Evolutionary conservation across 2,329 filamentous ascomycete genomes (phyloP), one percentile per base, ranked within the genome.

Genomic region (Dactylellina leptospora): DNA sequence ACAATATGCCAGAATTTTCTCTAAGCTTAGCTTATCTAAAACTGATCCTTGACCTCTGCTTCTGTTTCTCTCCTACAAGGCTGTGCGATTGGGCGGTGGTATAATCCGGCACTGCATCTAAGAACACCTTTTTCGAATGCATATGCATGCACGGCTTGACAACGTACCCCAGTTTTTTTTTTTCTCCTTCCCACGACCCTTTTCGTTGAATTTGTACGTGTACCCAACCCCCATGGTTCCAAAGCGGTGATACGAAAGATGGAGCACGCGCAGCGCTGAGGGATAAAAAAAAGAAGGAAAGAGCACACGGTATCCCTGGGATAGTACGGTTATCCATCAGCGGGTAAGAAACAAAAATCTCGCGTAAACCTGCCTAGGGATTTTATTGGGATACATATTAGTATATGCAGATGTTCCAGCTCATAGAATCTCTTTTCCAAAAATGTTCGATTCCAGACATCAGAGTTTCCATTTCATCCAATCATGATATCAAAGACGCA

Each of bases 101-200:
- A 30, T 42, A 20, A 58, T 42, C 13, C 28, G 25, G 33, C 47
- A 44, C 42, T 38, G 54, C 44, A 51, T 40, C 9, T 20, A 36
- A n/a, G n/a, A n/a, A n/a, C n/a, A n/a, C n/a, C n/a, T n/a, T n/a
- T n/a, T n/a, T n/a, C n/a, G 23, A 50, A 18, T 53, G 54, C 64
- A 56, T 62, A 61, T 71, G 64, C 64, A 61, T 71, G 64, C 40
- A 62, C 64, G 64, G 64, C 50, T 61, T 44, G 44, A 53, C 25
- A 71, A 50, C 45, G 36, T 58, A 62, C 64, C 64, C 64, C 64
- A 71, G 64, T 48, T 71, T 71, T 71, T 53, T 58, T 23, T 40
- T n/a, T 40, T 40, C 18, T 4, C 11, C 18, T 40, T 40, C 5
- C 4, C n/a, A n/a, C n/a, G n/a, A n/a, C n/a, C n/a, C 16, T 38